phyloP scores from a whole-genome alignment of 1,139 yeast species.

The Debaryomyces fabryi region DNA sequence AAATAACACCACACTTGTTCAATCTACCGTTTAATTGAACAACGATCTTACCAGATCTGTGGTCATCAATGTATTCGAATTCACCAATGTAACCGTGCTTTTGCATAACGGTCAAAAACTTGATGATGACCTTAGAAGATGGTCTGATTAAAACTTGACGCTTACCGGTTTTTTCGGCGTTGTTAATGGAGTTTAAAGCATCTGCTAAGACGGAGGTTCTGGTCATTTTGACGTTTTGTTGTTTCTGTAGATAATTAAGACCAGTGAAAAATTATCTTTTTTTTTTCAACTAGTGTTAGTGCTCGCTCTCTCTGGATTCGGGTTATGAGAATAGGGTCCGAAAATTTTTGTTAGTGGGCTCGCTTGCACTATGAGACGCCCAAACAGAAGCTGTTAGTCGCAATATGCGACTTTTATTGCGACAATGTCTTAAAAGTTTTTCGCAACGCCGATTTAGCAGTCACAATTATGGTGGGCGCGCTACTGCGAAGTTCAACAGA shows the following conservation, averaged over 20 bases:
- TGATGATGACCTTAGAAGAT: conserved; percentile 96
- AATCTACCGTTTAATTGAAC: conserved; percentile 97
- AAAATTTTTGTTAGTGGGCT: not conserved
- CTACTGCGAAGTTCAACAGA: not conserved
- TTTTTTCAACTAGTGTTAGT: conserved; percentile 2
- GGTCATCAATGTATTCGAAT: conserved; percentile 98
- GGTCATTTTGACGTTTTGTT: conserved; percentile 62
- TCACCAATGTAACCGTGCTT: conserved; percentile 99
- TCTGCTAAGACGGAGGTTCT: conserved; percentile 99
- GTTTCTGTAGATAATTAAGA: not conserved
- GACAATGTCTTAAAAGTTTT: not conserved
- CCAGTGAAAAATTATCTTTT: conserved; percentile 6
- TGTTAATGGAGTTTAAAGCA: conserved; percentile 97
- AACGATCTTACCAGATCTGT: conserved; percentile 98
- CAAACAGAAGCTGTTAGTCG: not conserved
- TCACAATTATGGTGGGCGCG: conserved; percentile 3
- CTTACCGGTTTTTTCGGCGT: conserved; percentile 99
- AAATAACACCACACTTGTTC: conserved; percentile 97
- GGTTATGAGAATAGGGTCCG: conserved; percentile 3
- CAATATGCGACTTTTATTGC: not conserved
- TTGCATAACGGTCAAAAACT: conserved; percentile 96
- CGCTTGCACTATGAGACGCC: not conserved
- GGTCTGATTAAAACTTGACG: conserved; percentile 99
- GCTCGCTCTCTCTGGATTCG: not conserved
- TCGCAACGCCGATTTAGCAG: not conserved